These are phyloP conservation scores for Heteromeles arbutifolia DNA, from an alignment of 306 rosid genomes.

Conservation along the genomic window DNA sequence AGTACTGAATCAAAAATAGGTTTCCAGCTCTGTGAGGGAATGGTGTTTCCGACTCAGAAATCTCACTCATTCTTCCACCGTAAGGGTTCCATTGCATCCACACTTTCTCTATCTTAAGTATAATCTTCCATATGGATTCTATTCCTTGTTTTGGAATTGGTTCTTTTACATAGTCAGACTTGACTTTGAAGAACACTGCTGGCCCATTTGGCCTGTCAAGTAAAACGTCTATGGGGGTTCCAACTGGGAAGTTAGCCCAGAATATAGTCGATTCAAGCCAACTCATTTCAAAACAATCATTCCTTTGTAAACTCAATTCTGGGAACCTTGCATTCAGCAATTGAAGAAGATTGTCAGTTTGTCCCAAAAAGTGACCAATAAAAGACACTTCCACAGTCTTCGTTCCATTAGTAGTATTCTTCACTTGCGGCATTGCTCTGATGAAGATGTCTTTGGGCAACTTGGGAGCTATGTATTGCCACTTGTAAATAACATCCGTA, in stretches of 20 bases:
- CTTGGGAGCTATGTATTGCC: neutral
- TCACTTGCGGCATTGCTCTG: neutral
- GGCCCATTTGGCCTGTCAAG: neutral
- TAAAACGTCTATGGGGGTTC: neutral
- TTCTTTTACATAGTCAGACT: neutral
- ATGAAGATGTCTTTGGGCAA: neutral
- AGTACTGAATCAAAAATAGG: neutral
- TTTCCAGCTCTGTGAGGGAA: constrained; percentile 19
- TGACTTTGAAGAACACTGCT: neutral
- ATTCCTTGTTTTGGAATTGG: neutral
- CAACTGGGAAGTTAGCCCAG: neutral
- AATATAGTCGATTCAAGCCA: neutral
- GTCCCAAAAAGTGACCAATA: neutral
- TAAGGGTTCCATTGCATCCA: neutral
- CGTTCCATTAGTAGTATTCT: neutral
- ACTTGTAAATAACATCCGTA: constrained; percentile 10
- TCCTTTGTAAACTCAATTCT: neutral
- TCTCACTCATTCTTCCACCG: constrained; percentile 14
- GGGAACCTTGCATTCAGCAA: neutral
- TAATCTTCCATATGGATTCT: neutral
- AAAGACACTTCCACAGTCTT: neutral
- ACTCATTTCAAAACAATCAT: neutral
- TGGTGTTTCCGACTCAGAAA: constrained; percentile 1
- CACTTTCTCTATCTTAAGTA: neutral
- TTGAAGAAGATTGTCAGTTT: neutral